phyloP scores from a whole-genome alignment of 768 basidiomycete species.

The Tylopilus plumbeoviolaceoides region DNA sequence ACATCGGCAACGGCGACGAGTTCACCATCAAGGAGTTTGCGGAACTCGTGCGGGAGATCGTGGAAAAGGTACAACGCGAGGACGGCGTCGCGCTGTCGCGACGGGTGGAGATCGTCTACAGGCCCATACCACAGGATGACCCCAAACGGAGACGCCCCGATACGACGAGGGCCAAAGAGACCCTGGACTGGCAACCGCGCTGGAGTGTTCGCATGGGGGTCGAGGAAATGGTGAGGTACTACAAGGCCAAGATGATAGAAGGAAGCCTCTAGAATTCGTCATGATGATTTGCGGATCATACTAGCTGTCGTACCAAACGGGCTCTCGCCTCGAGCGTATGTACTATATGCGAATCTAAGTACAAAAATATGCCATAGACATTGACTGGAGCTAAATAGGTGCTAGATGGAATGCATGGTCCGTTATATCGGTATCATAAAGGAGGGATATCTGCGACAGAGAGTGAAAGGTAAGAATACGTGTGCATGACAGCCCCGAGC shows the following conservation, averaged over 20 bases:
- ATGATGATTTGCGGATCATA: not conserved
- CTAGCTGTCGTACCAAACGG: not conserved
- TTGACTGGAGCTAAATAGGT: conserved; percentile 10
- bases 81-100: conserved; percentile 54
- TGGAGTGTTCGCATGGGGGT: conserved; percentile 93
- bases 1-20: conserved; percentile 94
- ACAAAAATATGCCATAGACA: conserved; percentile 4
- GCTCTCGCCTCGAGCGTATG: not conserved
- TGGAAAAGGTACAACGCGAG: conserved; percentile 87
- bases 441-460: conserved; percentile 5
- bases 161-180: conserved; percentile 82
- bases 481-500: not conserved
- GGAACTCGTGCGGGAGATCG: conserved; percentile 84
- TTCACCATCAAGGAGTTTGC: conserved; percentile 96
- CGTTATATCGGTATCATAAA: conserved; percentile 13
- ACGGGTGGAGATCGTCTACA: conserved; percentile 67
- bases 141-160: conserved; percentile 94
- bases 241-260: conserved; percentile 85
- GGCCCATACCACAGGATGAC: conserved; percentile 86
- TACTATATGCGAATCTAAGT: conserved; percentile 17
- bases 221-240: conserved; percentile 93
- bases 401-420: not conserved
- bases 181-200: conserved; percentile 84
- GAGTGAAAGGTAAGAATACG: conserved; percentile 11
- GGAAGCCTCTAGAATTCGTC: conserved; percentile 55